phyloP scores from a whole-genome alignment of 129 eudicot species.

The Centrapalus pauciflorus region DNA sequence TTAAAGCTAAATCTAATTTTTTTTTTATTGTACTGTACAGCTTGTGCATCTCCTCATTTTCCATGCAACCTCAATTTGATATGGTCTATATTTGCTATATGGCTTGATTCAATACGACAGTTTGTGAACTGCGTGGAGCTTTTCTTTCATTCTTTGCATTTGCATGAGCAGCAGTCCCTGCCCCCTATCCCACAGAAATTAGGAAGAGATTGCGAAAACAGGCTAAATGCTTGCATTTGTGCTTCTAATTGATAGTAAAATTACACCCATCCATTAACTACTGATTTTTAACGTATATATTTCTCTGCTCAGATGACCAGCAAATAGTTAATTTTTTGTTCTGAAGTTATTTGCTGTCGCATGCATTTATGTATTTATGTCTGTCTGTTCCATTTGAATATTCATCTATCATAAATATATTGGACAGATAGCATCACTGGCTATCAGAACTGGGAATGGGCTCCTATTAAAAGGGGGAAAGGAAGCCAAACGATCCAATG shows the following conservation, averaged over 20 bases:
- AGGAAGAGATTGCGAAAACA: not conserved
- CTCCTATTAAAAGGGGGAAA: slow-evolving; percentile 95
- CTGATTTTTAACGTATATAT: not conserved
- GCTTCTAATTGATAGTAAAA: not conserved
- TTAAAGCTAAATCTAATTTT: not conserved
- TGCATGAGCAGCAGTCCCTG: too few relatives aligned
- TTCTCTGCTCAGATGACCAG: too few relatives aligned
- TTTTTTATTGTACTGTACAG: too few relatives aligned
- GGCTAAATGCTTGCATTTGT: not conserved
- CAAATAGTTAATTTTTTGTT: not conserved
- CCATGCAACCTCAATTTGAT: too few relatives aligned
- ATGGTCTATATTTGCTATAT: too few relatives aligned
- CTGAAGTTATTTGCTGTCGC: not conserved
- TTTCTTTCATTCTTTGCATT: too few relatives aligned
- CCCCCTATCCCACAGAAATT: too few relatives aligned
- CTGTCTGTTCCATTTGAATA: too few relatives aligned
- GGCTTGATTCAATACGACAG: too few relatives aligned
- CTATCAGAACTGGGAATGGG: slow-evolving; percentile 93
- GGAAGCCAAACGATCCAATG: slow-evolving; percentile 88
- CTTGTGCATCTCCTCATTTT: too few relatives aligned
- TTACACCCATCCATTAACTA: not conserved
- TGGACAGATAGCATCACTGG: slow-evolving; percentile 90
- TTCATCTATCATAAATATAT: too few relatives aligned
- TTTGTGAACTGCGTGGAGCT: too few relatives aligned
- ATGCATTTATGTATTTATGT: not conserved